Evolutionary conservation across 495 filamentous ascomycete species (phyloP).

Genomic region (Bathelium albidoporum): DNA sequence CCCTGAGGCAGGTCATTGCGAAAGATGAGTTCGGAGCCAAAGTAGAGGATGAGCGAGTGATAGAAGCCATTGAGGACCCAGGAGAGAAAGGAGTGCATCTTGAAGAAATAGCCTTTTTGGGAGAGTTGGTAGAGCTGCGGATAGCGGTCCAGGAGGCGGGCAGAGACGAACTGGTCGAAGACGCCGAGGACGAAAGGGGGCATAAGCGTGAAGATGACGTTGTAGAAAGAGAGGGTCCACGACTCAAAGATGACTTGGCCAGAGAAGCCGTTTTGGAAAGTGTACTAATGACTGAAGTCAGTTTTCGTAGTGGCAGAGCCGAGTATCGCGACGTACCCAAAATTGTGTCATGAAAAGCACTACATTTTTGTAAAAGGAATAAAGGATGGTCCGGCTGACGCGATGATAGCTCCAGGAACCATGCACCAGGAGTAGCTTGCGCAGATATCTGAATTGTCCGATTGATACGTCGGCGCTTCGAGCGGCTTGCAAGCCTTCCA

Average conservation of each 20-base stretch:
- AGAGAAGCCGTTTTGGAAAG: conserved; percentile 97
- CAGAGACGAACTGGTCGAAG: conserved; percentile 95
- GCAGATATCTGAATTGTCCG: conserved; percentile 90
- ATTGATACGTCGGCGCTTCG: conserved; percentile 94
- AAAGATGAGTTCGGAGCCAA: conserved; percentile 72
- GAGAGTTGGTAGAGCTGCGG: conserved; percentile 91
- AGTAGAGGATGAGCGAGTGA: conserved; percentile 86
- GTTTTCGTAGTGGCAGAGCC: conserved; percentile 28
- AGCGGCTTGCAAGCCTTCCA: conserved; percentile 97
- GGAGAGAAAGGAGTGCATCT: conserved; percentile 75
- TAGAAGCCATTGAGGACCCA: conserved; percentile 95
- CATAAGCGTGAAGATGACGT: conserved; percentile 93
- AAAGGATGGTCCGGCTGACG: conserved; percentile 90
- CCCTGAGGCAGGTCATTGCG: conserved; percentile 60
- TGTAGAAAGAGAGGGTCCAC: conserved; percentile 98
- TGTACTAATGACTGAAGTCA: conserved; percentile 49
- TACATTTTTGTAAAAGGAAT: conserved; percentile 99
- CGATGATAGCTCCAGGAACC: conserved; percentile 97
- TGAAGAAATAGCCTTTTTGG: conserved; percentile 89
- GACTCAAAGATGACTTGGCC: conserved; percentile 98
- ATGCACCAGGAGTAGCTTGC: conserved; percentile 91
- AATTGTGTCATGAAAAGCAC: conserved; percentile 98
- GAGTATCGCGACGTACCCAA: conserved; percentile 41
- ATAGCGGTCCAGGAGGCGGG: conserved; percentile 91
- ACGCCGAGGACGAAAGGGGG: conserved; percentile 94